These are phyloP conservation scores for Plasmodium ovale DNA, from an alignment of 169 alveolate species.

Conservation along the genomic window DNA sequence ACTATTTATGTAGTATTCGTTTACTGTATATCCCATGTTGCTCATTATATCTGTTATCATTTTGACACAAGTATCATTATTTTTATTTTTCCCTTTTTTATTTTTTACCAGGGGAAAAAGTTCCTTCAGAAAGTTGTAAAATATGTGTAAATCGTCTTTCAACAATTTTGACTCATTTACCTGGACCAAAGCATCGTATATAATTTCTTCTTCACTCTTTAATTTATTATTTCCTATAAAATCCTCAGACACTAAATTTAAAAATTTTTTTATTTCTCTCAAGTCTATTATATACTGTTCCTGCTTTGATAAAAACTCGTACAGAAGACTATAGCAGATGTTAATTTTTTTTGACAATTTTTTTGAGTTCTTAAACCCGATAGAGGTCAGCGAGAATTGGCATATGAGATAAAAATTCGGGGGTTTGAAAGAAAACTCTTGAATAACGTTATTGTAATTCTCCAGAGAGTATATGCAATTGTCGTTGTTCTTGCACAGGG, in stretches of 20 bases:
- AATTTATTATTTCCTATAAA: conserved; percentile 31
- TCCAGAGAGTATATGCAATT: conserved; percentile 97
- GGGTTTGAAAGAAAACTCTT: conserved; percentile 93
- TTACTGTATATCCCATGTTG: conserved; percentile 71
- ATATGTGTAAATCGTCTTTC: conserved; percentile 67
- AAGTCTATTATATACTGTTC: conserved; percentile 98
- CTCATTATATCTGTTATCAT: conserved; percentile 65
- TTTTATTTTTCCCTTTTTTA: conserved; percentile 39
- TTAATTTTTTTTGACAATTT: conserved; percentile 94
- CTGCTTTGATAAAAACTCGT: conserved; percentile 93
- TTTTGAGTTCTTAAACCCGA: conserved; percentile 96
- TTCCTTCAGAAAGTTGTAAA: conserved; percentile 61
- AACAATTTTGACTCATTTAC: conserved; percentile 67
- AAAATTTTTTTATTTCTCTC: conserved; percentile 95
- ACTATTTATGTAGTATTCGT: conserved; percentile 69
- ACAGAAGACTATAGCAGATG: conserved; percentile 93
- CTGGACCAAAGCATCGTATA: conserved; percentile 66
- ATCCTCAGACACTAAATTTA: conserved; percentile 81
- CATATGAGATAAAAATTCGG: conserved; percentile 93
- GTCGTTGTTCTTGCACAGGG: conserved; percentile 98
- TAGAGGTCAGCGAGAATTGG: conserved; percentile 94
- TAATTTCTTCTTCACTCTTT: conserved; percentile 73
- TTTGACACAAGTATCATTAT: conserved; percentile 37
- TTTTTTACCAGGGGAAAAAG: conserved; percentile 58
- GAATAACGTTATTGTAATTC: conserved; percentile 94